Conservation (phyloP, 306 rosid species). For the Quercus suber region DNA sequence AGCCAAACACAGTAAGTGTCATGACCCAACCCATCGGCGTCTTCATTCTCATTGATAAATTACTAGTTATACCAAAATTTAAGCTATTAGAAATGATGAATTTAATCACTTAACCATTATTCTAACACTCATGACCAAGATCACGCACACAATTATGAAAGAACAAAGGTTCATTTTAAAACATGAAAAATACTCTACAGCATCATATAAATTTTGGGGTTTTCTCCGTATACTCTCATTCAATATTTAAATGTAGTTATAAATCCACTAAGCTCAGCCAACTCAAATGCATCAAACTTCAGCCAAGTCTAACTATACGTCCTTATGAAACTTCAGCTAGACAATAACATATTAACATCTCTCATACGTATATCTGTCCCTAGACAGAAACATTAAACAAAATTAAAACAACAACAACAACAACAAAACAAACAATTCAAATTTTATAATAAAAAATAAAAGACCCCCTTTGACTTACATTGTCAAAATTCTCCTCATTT, state of each 20-base stretch:
- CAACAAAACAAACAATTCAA: not conserved
- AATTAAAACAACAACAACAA: not conserved
- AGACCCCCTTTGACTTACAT: not conserved
- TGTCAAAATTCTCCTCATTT: not conserved
- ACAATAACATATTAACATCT: not conserved
- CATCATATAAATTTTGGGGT: not conserved
- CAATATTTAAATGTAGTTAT: not conserved
- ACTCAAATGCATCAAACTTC: not conserved
- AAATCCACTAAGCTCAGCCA: not conserved
- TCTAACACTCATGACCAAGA: no score
- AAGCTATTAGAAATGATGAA: no score
- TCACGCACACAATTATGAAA: not conserved
- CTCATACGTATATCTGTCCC: not conserved
- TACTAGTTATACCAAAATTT: no score
- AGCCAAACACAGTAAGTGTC: not conserved
- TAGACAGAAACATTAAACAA: not conserved
- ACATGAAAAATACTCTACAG: not conserved
- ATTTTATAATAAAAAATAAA: not conserved
- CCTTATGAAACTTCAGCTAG: not conserved
- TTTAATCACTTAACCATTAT: no score
- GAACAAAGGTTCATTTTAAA: not conserved
- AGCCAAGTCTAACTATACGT: not conserved
- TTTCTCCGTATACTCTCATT: not conserved
- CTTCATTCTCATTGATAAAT: no score
- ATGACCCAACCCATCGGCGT: not conserved